Evolutionary conservation across 306 rosid species (phyloP).

Genomic region (Citrullus amarus): DNA sequence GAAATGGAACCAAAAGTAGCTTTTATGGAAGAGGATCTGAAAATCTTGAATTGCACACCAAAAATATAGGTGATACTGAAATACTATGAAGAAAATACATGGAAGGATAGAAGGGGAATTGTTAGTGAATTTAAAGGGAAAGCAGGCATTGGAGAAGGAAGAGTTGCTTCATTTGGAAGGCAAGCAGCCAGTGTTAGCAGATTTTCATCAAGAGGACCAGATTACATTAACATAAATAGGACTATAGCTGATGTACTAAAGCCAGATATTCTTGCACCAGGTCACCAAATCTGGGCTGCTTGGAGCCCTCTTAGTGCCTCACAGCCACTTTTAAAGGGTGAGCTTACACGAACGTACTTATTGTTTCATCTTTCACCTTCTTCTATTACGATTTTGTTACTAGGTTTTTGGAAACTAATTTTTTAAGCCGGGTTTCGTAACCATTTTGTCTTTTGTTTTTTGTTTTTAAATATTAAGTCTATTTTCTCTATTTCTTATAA

Average conservation of each 20-base stretch:
- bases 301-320: constrained; percentile 70
- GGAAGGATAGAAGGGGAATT: constrained; percentile 35
- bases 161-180: constrained; percentile 44
- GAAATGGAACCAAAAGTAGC: too few relatives aligned
- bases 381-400: not conserved
- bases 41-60: not conserved
- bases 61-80: constrained; percentile 31
- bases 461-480: too few relatives aligned
- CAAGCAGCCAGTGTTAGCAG: constrained; percentile 58
- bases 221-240: constrained; percentile 34
- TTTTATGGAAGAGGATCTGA: not conserved
- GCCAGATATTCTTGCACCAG: constrained; percentile 92
- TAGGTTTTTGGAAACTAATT: too few relatives aligned
- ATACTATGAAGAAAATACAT: constrained; percentile 45
- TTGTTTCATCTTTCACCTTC: not conserved
- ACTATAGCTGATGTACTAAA: constrained; percentile 54
- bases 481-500: too few relatives aligned
- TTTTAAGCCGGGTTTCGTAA: too few relatives aligned
- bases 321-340: constrained; percentile 45
- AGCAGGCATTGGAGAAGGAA: constrained; percentile 64
- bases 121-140: constrained; percentile 27
- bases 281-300: constrained; percentile 92
- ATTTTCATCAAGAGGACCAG: constrained; percentile 89
- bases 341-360: not conserved
- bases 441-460: too few relatives aligned